Conservation (phyloP, 352 stramenopile species). For the Hyaloperonospora brassicae region DNA sequence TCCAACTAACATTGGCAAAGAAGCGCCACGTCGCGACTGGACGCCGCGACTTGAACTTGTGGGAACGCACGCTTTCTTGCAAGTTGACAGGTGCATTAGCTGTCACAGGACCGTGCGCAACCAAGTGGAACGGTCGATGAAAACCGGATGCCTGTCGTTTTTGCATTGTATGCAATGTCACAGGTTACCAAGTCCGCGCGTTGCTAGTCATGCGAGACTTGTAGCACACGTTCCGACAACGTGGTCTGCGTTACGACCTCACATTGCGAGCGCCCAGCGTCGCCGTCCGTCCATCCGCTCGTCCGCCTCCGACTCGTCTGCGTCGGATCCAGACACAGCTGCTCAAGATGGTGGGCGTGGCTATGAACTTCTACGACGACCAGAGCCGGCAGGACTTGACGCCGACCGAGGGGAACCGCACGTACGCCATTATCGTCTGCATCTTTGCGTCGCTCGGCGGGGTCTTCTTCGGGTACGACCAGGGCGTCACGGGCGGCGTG, state of each 20-base stretch:
- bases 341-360: conserved; percentile 27
- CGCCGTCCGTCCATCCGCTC: neutral
- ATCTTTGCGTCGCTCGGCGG: conserved; percentile 32
- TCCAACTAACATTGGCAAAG: too few species aligned
- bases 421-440: conserved; percentile 36
- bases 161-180: neutral
- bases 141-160: neutral
- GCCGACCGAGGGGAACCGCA: conserved; percentile 36
- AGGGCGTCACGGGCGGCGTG: conserved; percentile 32
- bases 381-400: conserved; percentile 22
- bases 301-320: neutral
- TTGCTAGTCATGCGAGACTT: too few species aligned
- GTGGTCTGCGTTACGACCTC: neutral
- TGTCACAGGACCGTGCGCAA: too few species aligned
- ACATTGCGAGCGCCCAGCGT: too few species aligned
- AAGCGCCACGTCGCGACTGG: too few species aligned
- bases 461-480: conserved; percentile 39
- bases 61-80: too few species aligned
- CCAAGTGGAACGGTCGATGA: too few species aligned
- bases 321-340: neutral
- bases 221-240: neutral
- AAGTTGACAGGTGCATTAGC: too few species aligned
- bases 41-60: too few species aligned
- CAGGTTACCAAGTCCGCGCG: conserved; percentile 7
- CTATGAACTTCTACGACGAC: conserved; percentile 40